These are phyloP conservation scores for Globisporangium echinulatum DNA, from an alignment of 352 stramenopile species.

Conservation along the genomic window DNA sequence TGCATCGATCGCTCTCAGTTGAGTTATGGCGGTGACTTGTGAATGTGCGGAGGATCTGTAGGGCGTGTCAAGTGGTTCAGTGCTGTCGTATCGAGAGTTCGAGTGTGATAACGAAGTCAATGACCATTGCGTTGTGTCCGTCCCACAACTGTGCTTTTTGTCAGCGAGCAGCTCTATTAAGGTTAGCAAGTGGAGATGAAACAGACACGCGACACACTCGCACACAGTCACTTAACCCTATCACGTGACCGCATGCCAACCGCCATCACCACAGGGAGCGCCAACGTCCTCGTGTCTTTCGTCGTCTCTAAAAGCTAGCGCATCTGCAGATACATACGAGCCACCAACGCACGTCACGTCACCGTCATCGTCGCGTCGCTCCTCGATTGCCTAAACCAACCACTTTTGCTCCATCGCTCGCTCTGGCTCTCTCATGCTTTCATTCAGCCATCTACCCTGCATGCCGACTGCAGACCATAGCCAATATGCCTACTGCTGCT, in stretches of 20 bases:
- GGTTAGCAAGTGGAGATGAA: too few relatives aligned
- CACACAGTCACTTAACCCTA: too few relatives aligned
- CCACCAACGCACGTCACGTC: neutral
- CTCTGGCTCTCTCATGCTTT: conserved; percentile 1
- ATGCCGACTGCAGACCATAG: too few relatives aligned
- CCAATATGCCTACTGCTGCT: conserved; percentile 72
- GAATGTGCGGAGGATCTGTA: too few relatives aligned
- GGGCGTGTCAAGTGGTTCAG: too few relatives aligned
- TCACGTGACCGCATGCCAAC: neutral
- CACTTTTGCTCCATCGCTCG: neutral
- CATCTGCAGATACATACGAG: conserved; percentile 12
- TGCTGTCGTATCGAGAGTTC: too few relatives aligned
- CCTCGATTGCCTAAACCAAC: neutral
- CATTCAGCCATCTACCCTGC: neutral
- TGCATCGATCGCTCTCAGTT: neutral
- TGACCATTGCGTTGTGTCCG: too few relatives aligned
- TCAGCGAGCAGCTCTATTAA: too few relatives aligned
- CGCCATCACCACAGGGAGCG: neutral
- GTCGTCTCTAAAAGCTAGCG: conserved; percentile 6
- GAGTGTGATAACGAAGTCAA: too few relatives aligned
- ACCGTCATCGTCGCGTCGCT: neutral
- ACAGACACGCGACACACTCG: too few relatives aligned
- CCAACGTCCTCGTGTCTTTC: conserved; percentile 10
- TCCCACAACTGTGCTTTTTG: too few relatives aligned
- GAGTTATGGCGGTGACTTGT: neutral